Base-by-base conservation (phyloP, 225 moss, liverwort and hornwort species). In the Antitrichia curtipendula region DNA sequence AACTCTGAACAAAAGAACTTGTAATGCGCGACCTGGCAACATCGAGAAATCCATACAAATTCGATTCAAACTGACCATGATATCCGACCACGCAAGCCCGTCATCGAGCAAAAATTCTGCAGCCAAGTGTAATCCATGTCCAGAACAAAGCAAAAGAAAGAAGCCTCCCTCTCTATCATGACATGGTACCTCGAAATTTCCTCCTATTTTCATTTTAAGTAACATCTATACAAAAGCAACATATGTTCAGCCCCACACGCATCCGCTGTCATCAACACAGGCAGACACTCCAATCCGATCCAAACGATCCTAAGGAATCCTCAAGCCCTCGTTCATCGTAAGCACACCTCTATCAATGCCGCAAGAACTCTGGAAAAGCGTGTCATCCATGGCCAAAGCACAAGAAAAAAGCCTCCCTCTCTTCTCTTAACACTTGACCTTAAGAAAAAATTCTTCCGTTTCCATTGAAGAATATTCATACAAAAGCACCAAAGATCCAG, bases 11-110 rank as follows among this genome's bases (percentile, higher is more conserved):
- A 12, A 23, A 75, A n/a, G n/a, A n/a, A 4, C 34, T 18, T 65
- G 34, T 5, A 11, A 47, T 74, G 49, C 5, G 49, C 18, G 10
- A 47, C 29, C 16, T 72, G 6, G 28, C 27, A 45, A 28, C 45
- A 45, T 45, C 8, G 25, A 84, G 60, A 32, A 12, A 18, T 52
- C 31, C 80, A 85, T 47, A 19, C 22, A 31, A n/a, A 40, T 6
- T 62, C 9, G 34, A 47, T 62, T 31, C 29, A 61, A 61, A 45
- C 92, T 91, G 52, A 94, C 95, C 89, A 94, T 60, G n/a, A 96
- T 85, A 34, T 92, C 17, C 47, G 5, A 73, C 47, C 73, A 73
- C 10, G 16, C 16, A 47, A 73, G 73, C 74, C 74, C 72, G 41
- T 29, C 23, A 23, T 23, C 16, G 63, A 34, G 32, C 40, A 24